Percentiles rank a stretch among this genome's conserved stretches.
phyloP scores from a whole-genome alignment of 352 stramenopile genomes.

The Globisporangium cylindrosporum region DNA sequence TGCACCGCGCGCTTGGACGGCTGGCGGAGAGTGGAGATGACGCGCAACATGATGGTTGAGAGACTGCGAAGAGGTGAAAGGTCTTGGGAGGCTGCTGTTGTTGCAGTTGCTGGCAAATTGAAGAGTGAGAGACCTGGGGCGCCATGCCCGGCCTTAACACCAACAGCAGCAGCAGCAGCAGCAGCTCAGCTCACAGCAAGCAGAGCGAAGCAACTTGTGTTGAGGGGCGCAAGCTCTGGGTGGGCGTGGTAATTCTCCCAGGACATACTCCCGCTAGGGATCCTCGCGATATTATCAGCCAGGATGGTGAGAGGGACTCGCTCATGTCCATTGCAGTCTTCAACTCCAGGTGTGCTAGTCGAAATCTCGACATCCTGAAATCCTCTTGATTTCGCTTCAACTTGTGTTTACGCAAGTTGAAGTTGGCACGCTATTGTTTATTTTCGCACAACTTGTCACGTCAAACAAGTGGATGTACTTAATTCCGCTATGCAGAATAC shows the following conservation, averaged over 20 bases:
- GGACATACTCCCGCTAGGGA: not conserved
- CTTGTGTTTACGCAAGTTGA: not conserved
- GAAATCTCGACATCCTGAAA: not conserved
- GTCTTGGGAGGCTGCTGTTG: not conserved
- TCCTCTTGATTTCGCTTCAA: not conserved
- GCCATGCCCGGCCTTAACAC: no score
- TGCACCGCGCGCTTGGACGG: not conserved
- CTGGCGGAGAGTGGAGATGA: not conserved
- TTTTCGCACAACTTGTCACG: no score
- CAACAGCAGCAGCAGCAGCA: no score
- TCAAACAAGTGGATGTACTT: no score
- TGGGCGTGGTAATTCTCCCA: not conserved
- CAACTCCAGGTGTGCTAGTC: not conserved
- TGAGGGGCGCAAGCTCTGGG: not conserved
- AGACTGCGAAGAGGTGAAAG: not conserved
- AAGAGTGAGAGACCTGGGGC: not conserved
- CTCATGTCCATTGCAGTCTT: no score
- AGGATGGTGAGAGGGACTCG: not conserved
- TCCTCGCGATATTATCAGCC: not conserved
- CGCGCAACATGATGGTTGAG: not conserved
- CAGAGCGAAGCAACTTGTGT: not conserved
- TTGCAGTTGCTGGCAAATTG: not conserved
- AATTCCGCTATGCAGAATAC: no score
- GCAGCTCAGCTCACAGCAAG: no score
- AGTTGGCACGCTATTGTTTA: not conserved